These are phyloP conservation scores for Fraxinus nigra DNA, from an alignment of 305 asterid genomes.

Conservation along the genomic window DNA sequence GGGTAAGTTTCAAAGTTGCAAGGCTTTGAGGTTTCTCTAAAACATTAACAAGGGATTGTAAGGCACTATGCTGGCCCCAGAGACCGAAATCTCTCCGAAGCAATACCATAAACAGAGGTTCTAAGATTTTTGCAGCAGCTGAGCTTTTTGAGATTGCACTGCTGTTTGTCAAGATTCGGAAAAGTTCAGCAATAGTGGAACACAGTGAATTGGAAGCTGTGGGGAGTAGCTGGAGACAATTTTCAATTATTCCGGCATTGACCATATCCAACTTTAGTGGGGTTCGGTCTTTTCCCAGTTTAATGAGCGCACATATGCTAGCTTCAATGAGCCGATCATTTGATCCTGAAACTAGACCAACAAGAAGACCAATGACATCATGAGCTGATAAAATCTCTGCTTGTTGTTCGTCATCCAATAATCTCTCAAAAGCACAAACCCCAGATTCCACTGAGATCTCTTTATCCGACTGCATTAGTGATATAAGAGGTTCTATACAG, in stretches of 20 bases:
- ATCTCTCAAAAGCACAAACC: slow-evolving; percentile 75
- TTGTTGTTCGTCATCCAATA: slow-evolving; percentile 69
- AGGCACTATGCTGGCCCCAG: slow-evolving; percentile 90
- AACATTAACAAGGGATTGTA: slow-evolving; percentile 85
- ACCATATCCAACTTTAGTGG: slow-evolving; percentile 90
- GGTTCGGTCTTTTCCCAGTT: slow-evolving; percentile 82
- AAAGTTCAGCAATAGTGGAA: slow-evolving; percentile 75
- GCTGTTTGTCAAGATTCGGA: slow-evolving; percentile 87
- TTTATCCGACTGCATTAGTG: slow-evolving; percentile 63
- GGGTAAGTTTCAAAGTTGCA: slow-evolving; percentile 59
- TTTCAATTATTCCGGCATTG: slow-evolving; percentile 72
- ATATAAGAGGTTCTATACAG: slow-evolving; percentile 63
- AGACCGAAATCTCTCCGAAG: slow-evolving; percentile 64
- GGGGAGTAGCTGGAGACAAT: slow-evolving; percentile 71
- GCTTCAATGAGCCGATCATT: slow-evolving; percentile 74
- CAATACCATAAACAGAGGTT: slow-evolving; percentile 73
- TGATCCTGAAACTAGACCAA: slow-evolving; percentile 65
- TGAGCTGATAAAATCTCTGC: slow-evolving; percentile 57
- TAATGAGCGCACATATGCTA: slow-evolving; percentile 71
- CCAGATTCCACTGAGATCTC: slow-evolving; percentile 69
- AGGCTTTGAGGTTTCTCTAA: slow-evolving; percentile 85
- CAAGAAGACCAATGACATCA: slow-evolving; percentile 66
- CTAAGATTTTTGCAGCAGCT: slow-evolving; percentile 60
- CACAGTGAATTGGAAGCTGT: slow-evolving; percentile 68
- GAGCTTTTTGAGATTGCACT: slow-evolving; percentile 71